Evolutionary conservation across 306 rosid genomes (phyloP).

Genomic region (Parietaria judaica): DNA sequence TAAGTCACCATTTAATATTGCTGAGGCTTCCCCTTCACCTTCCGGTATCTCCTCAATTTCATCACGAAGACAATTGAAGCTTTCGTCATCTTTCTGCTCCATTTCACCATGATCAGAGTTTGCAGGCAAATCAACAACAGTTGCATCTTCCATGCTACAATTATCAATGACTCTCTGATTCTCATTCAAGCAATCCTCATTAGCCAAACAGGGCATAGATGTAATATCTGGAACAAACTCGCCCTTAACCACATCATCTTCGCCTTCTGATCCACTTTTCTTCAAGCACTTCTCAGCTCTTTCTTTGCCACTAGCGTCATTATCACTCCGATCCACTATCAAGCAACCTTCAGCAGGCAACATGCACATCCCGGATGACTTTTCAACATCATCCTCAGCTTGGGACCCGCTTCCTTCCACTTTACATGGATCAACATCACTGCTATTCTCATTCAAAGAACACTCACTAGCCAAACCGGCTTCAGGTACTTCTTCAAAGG

Average conservation of each 20-base stretch:
- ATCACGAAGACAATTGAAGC: constrained; percentile 12
- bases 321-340: not conserved
- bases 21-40: constrained; percentile 13
- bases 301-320: constrained; percentile 11
- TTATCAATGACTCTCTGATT: constrained; percentile 12
- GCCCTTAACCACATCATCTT: constrained; percentile 15
- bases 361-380: not conserved
- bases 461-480: constrained; percentile 11
- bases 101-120: constrained; percentile 25
- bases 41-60: constrained; percentile 18
- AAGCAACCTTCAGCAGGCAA: not conserved
- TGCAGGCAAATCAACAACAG: constrained; percentile 18
- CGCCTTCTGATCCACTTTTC: constrained; percentile 18
- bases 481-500: too few species aligned
- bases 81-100: constrained; percentile 30
- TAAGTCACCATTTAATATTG: constrained; percentile 23
- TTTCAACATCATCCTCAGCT: constrained; percentile 2
- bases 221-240: not conserved
- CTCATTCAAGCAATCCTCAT: constrained; percentile 25
- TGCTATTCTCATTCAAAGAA: constrained; percentile 21
- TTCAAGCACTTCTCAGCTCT: constrained; percentile 18
- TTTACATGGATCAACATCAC: not conserved
- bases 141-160: constrained; percentile 4
- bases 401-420: constrained; percentile 22
- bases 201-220: not conserved